Evolutionary conservation across 2,329 filamentous ascomycete genomes (phyloP).

Genomic region (Xylariaceae sp.): DNA sequence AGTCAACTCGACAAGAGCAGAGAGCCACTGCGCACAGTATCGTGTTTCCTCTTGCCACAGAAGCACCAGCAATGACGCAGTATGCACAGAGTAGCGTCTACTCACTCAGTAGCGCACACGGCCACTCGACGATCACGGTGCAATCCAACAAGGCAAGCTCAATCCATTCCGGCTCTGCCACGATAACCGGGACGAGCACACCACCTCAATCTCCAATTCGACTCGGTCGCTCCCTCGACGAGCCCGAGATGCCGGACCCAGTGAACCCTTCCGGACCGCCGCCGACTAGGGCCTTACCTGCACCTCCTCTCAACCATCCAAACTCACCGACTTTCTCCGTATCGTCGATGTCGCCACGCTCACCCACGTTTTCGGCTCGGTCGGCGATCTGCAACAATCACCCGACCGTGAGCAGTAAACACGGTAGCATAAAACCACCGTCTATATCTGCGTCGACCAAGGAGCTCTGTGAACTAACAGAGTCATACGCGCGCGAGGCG

Average conservation of each 20-base stretch:
- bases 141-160: conserved; percentile 27
- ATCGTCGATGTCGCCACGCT: conserved; percentile 18
- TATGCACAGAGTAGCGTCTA: conserved; percentile 16
- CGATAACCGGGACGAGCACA: conserved; percentile 15
- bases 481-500: conserved; percentile 28
- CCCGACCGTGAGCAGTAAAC: conserved; percentile 1
- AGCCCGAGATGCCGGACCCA: conserved; percentile 34
- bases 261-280: conserved; percentile 39
- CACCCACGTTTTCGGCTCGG: conserved; percentile 22
- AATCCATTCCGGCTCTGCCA: conserved; percentile 13
- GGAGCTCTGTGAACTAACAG: conserved; percentile 31
- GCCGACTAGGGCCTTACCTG: conserved; percentile 41
- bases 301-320: conserved; percentile 19
- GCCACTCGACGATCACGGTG: conserved; percentile 10
- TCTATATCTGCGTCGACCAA: conserved; percentile 21
- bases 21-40: conserved; percentile 15
- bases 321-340: conserved; percentile 12
- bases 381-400: conserved; percentile 7
- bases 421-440: neutral
- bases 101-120: conserved; percentile 11
- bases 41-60: conserved; percentile 5
- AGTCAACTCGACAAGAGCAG: conserved; percentile 33
- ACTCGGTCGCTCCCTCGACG: conserved; percentile 34
- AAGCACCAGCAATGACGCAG: conserved; percentile 5
- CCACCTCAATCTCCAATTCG: conserved; percentile 31